A percentile compares a stretch with the other conserved stretches of the same genome.
phyloP scores from a whole-genome alignment of 345 rosid species.

The Aethionema arabicum region DNA sequence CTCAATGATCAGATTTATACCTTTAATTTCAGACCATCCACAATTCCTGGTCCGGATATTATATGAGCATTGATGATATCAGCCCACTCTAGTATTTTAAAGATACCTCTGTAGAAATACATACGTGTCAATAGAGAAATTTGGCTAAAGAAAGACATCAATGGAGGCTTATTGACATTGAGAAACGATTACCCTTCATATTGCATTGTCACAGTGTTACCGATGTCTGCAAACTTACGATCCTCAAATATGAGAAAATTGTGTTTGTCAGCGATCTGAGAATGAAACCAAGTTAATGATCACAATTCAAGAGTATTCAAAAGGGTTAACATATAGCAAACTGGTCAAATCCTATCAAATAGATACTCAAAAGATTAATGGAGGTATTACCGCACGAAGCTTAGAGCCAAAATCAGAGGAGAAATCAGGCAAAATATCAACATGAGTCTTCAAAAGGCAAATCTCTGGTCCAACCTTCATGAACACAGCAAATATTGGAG shows the following conservation, averaged over 20 bases:
- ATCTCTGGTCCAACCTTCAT: constrained; percentile 95
- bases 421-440: constrained; percentile 93
- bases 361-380: not conserved
- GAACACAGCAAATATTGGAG: constrained; percentile 5
- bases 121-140: not conserved
- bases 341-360: not conserved
- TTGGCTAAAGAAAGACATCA: not conserved
- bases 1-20: constrained; percentile 39
- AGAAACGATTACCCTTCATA: constrained; percentile 68
- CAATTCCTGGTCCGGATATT: constrained; percentile 93
- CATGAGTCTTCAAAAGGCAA: constrained; percentile 92
- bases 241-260: constrained; percentile 93
- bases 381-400: constrained; percentile 61
- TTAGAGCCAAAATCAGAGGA: constrained; percentile 87
- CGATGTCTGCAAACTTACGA: constrained; percentile 98
- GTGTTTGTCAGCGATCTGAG: constrained; percentile 81
- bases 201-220: constrained; percentile 98
- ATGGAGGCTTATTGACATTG: constrained; percentile 1
- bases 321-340: not conserved
- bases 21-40: constrained; percentile 89
- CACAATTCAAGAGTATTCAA: not conserved
- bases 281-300: constrained; percentile 4
- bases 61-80: constrained; percentile 92
- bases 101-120: constrained; percentile 61
- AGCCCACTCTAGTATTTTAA: constrained; percentile 87